A percentile compares a stretch with the other conserved stretches of the same genome.
Conservation (phyloP, 1,284 basidiomycete genomes). For the Marasmius tenuissimus region DNA sequence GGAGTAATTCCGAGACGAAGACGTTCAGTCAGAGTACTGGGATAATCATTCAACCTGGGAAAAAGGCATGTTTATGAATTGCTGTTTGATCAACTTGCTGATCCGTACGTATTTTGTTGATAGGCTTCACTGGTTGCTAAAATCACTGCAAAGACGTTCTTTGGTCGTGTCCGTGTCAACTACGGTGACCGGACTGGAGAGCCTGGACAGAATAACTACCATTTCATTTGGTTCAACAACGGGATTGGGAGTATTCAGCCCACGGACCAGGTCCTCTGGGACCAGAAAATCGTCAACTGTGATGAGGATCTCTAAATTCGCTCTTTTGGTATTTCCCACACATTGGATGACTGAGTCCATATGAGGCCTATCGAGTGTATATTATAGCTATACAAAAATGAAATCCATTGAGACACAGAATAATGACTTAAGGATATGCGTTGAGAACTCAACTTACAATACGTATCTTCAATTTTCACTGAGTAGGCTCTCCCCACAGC, state of each 20-base stretch:
- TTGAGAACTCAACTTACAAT: no score
- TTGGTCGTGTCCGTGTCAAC: background rate
- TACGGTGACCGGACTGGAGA: background rate
- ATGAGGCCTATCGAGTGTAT: no score
- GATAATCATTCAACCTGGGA: background rate
- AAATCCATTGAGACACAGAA: no score
- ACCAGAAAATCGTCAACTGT: background rate
- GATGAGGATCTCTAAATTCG: background rate
- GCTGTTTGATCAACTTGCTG: background rate
- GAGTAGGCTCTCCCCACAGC: no score
- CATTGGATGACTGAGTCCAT: no score
- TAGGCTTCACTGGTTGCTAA: slow-evolving; percentile 1
- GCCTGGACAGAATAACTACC: background rate
- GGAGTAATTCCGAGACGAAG: background rate
- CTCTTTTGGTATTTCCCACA: no score
- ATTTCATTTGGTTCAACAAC: slow-evolving; percentile 1
- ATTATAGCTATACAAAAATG: no score
- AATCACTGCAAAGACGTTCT: background rate
- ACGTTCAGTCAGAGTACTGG: background rate
- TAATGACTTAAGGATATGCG: no score
- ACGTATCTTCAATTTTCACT: no score
- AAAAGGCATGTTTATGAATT: background rate
- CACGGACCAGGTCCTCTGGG: background rate
- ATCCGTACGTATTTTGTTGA: background rate
- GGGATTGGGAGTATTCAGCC: background rate